These are phyloP conservation scores for Camellia granthamiana DNA, from an alignment of 148 eudicot genomes.

Conservation along the genomic window DNA sequence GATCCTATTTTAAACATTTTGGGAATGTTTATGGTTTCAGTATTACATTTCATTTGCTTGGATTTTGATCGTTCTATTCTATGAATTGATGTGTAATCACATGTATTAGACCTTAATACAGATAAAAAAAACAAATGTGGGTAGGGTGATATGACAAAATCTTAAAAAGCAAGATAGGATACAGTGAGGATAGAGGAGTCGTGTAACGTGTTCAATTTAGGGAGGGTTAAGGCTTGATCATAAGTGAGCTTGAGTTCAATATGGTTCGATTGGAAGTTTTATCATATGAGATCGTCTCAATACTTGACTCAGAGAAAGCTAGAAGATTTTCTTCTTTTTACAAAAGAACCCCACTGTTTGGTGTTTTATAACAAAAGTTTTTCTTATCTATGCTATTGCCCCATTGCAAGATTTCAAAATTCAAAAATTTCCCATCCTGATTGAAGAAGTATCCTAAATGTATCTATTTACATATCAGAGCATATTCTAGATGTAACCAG, in stretches of 20 bases:
- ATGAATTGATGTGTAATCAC: background rate
- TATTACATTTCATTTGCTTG: background rate
- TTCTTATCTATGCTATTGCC: no score
- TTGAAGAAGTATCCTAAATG: no score
- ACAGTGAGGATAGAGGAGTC: background rate
- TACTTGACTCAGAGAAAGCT: no score
- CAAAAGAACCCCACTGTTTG: no score
- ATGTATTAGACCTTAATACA: background rate
- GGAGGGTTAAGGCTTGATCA: background rate
- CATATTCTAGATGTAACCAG: no score
- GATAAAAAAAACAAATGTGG: background rate
- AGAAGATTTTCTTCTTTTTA: no score
- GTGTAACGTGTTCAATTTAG: background rate
- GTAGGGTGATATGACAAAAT: background rate
- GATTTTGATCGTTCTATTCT: background rate
- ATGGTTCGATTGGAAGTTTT: background rate
- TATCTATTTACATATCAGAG: no score
- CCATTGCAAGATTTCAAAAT: no score
- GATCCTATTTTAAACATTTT: background rate
- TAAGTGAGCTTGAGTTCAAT: background rate
- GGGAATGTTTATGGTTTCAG: background rate
- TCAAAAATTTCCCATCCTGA: no score
- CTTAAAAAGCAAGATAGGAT: background rate
- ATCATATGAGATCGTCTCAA: no score
- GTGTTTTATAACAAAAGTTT: no score